Evolutionary conservation across 176 grass and related monocot genomes (phyloP), one percentile per base, ranked within the genome.

Genomic region (Oryza nivara): DNA sequence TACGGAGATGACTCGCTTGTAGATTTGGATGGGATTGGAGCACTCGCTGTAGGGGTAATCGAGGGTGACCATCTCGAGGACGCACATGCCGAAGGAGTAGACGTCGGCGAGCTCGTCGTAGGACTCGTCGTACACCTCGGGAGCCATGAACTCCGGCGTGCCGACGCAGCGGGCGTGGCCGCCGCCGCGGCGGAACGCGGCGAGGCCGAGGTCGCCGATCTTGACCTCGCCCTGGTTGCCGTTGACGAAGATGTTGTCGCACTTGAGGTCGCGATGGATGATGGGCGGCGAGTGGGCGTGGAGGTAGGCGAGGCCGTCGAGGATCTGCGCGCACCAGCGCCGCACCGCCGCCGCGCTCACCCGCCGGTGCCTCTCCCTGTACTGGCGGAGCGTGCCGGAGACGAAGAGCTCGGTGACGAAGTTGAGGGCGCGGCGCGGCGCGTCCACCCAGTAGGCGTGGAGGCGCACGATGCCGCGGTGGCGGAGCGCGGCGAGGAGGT

Each of bases 71-170:
- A 97, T 97, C 89, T 97, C 95, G 11, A 97, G 84, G 8, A 97
- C 88, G n/a, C 95, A 94, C 92, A 95, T 97, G 19, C 95, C 95
- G 30, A 97, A 97, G 5, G 95, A 97, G 73, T 97, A 97, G 32
- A 97, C 92, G 64, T 97, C 95, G 14, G 90, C 95, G 23, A 89
- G 75, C 76, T 97, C 95, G 43, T 93, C 94, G 76, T 97, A 97
- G 34, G 81, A 91, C 86, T 95, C 95, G 5, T 78, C 87, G 38
- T 95, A 93, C 28, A 97, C 92, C 88, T 97, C 95, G 3, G 95
- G 95, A 2, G 95, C 92, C 95, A 97, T 97, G 92, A 97, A 97
- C 82, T 97, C 95, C 2, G 95, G 95, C 26, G 95, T 97, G 60
- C 92, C 92, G 2, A 97, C 95, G 38, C 92, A 92, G 19, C 83